Evolutionary conservation across 2,329 filamentous ascomycete genomes (phyloP), one percentile per base, ranked within the genome.

Genomic region (Chaetomiaceae sp.): DNA sequence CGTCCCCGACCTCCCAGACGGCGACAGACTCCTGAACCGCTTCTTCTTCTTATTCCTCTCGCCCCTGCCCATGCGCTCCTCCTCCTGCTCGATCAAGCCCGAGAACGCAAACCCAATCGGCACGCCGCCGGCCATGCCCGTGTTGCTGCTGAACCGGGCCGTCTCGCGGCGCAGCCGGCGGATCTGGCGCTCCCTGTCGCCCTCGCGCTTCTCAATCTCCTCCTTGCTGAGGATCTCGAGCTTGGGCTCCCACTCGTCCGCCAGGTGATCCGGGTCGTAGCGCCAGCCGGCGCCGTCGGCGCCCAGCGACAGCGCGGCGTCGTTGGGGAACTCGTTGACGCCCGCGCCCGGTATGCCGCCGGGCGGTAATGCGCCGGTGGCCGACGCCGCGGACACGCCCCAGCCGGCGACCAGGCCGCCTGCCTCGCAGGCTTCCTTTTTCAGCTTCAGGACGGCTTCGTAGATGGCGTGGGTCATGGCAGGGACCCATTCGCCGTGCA

Each of bases 381-480:
- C 57, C 4, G 48, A 48, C 0, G 45, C 40, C 3, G 47, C 48
- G 3, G 45, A 39, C 2, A 56, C 83, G 51, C 81, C 80, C 74
- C 83, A 82, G 35, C 86, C 86, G 14, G 82, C 77, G n/a, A 96
- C 84, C 7, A 96, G 72, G 1, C 90, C 90, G 33, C 89, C 90
- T 34, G 89, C 89, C 67, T 97, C 93, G 63, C 91, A 95, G 1
- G 91, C 89, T 65, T 97, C 93, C 69, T 99, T 99, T 73, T 97
- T 97, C 27, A 96, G 73, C 41, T 88, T 86, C 56, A 97, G 69
- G 0, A 95, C 90, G 9, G 93, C 88, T 69, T 99, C 93, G 68
- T 97, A 97, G 60, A 99, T 97, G 30, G 91, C 93, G 65, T 96
- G 92, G 13, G 93, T 89, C 73, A 99, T 89, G 25, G 89, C 89